Evolutionary conservation across 176 grass and related monocot genomes (phyloP), one percentile per base, ranked within the genome.

Genomic region (Thinopyrum elongatum): DNA sequence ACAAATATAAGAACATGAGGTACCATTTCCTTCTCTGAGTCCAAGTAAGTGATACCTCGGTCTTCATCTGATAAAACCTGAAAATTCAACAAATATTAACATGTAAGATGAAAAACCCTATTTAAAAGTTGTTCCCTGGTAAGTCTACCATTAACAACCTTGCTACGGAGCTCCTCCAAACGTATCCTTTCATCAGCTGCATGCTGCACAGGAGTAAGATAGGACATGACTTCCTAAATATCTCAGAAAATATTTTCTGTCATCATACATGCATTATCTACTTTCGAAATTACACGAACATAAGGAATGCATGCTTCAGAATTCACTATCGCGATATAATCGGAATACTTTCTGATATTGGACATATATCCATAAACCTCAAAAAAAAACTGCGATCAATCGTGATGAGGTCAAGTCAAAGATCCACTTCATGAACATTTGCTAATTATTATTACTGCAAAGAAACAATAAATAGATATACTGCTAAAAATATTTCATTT

Each of bases 121-220:
- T 76, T 80, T 53, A 70, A 75, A n/a, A 80, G 33, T 41, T 58
- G 42, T 59, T 90, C 41, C 28, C 77, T 65, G 67, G 39, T 76
- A 42, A 55, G 21, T 82, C 77, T 47, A 72, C 85, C 71, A 67
- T 74, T 76, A 75, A 53, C n/a, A 87, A 98, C 96, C 93, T 95
- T 93, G 77, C 74, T 89, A 41, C 78, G 96, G 38, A 98, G 91
- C 60, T 95, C 91, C 91, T 98, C 96, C 79, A 98, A 82, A 78
- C 88, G 91, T 86, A 98, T 98, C 75, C 96, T 95, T 89, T 98
- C 93, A 85, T 98, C 96, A 79, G 96, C 96, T 53, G 96, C 96
- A 77, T 98, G 96, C 96, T 98, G 89, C 71, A 94, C 72, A 87
- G 72, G 4, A 89, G 70, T 72, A 61, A 82, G 74, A 82, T 51